These are phyloP conservation scores for Carex parvula DNA, from an alignment of 176 grass and related monocot species.

Conservation along the genomic window DNA sequence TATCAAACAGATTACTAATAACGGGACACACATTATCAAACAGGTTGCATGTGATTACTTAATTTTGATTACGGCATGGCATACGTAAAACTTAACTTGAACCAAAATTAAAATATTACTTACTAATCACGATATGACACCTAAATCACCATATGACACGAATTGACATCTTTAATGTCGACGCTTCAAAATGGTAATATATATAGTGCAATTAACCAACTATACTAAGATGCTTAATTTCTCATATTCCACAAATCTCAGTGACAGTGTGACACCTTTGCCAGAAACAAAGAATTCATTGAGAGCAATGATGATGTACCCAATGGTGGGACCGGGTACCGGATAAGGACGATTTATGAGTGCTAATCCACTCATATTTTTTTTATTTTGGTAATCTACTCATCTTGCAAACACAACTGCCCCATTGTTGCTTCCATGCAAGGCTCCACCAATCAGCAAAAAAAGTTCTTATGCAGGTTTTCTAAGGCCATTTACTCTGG, in stretches of 20 bases:
- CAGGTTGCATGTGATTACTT: too few relatives aligned
- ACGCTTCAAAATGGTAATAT: not conserved
- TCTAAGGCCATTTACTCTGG: not conserved
- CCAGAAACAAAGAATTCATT: not conserved
- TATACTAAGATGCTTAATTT: not conserved
- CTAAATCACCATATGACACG: too few relatives aligned
- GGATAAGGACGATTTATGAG: constrained; percentile 29
- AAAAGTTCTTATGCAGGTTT: not conserved
- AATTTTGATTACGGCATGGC: too few relatives aligned
- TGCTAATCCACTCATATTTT: constrained; percentile 15
- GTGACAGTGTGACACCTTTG: not conserved
- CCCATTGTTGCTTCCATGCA: constrained; percentile 4
- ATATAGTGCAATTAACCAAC: not conserved
- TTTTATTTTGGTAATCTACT: not conserved
- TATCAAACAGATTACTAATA: too few relatives aligned
- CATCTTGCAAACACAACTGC: constrained; percentile 23
- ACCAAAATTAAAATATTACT: too few relatives aligned
- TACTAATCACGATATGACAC: too few relatives aligned
- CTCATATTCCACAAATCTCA: constrained; percentile 7
- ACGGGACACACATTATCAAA: too few relatives aligned
- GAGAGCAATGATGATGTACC: constrained; percentile 8
- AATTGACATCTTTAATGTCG: too few relatives aligned
- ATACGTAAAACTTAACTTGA: too few relatives aligned
- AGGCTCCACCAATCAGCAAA: not conserved
- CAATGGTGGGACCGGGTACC: not conserved